Base-by-base conservation (phyloP, 805 yeast species). In the Candida chauliodis region DNA sequence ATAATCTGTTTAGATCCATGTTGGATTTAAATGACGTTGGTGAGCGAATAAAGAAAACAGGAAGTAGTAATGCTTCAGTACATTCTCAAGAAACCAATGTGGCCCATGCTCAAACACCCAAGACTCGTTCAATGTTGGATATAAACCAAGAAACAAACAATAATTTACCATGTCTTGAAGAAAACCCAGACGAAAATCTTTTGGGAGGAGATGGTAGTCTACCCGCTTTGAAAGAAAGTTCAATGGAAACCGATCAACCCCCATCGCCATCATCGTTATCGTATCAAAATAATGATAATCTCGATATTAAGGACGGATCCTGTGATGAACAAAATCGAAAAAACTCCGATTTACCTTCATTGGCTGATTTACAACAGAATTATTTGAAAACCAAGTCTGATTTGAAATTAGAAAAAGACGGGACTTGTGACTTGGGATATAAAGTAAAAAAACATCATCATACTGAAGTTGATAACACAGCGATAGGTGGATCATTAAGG, bases 371-470 rank as follows among this genome's bases (percentile, higher is more conserved):
- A 13, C 34, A 34, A 20, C 30, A 37, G 8, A 26, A 22, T 14
- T 15, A 29, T 5, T 30, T 38, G 5, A 31, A 34, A 27, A 9
- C 40, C 4, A 23, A 46, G 9, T 32, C 48, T 1, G 51, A 52
- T 30, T 31, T 55, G 13, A 44, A 44, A 7, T 31, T 57, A 10
- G 61, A 57, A 30, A 38, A 51, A n/a, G 49, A 46, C 36, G 70
- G 71, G 2, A 30, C 46, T 25, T 67, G 73, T 42, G 67, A 67
- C 11, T 54, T 67, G 37, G 74, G 74, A 3, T 69, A 68, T 44
- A 61, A 55, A 47, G 56, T 69, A 30, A 65, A 53, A 40, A 67
- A 59, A 49, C 74, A 69, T 42, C 69, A 65, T 46, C 74, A 69
- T 43, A 45, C 58, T 34, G 73, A 64, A 15, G 51, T 66, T 4